Evolutionary conservation across 192 early-diverging fungal species (phyloP).

Genomic region (Coemansia sp.): DNA sequence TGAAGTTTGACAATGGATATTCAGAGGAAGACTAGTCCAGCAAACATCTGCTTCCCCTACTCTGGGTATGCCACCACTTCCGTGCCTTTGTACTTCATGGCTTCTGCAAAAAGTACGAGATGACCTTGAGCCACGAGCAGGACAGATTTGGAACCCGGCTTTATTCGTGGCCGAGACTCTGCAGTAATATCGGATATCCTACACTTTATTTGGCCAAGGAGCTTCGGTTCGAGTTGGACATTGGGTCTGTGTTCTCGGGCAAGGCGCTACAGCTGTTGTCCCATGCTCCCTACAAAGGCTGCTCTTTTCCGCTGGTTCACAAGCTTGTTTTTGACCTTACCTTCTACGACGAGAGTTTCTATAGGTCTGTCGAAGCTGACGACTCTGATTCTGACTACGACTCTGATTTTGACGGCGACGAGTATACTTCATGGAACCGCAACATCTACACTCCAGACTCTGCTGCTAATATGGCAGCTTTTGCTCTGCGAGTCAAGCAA

Average conservation of each 20-base stretch:
- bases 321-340: neutral
- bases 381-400: neutral
- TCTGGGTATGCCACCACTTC: constrained; percentile 1
- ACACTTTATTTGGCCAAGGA: neutral
- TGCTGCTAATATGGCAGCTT: neutral
- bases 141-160: neutral
- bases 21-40: neutral
- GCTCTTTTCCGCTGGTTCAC: neutral
- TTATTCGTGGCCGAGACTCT: neutral
- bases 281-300: neutral
- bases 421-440: no score
- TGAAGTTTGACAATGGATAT: neutral
- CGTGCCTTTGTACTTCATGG: neutral
- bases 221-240: neutral
- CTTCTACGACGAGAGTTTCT: no score
- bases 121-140: neutral
- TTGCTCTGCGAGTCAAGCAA: neutral
- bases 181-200: neutral
- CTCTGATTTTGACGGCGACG: neutral
- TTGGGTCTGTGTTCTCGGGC: neutral
- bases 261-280: neutral
- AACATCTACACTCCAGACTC: neutral
- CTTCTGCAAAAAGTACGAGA: neutral
- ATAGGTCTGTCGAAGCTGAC: no score
- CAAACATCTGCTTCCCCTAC: neutral